Conservation (phyloP, 1,284 basidiomycete genomes). For the Ceratobasidium sp. region DNA sequence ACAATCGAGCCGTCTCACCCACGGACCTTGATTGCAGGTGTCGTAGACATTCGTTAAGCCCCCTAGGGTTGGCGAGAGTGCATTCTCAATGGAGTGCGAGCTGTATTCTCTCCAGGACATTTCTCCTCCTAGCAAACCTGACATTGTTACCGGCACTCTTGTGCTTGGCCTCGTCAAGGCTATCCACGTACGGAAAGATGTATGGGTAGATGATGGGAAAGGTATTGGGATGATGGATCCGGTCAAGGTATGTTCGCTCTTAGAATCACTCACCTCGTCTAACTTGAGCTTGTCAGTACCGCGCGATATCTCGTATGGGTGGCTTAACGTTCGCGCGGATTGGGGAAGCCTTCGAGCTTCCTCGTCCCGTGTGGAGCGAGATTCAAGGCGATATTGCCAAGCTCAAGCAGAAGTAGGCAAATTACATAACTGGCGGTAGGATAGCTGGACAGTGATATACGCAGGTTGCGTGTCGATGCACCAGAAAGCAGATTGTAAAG, state of each 20-base stretch:
- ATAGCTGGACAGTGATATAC: not conserved
- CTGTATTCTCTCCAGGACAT: slow-evolving; percentile 55
- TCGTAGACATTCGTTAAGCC: slow-evolving; percentile 67
- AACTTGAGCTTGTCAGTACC: slow-evolving; percentile 55
- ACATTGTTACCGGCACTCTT: slow-evolving; percentile 66
- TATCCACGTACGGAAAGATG: slow-evolving; percentile 70
- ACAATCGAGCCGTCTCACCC: not conserved
- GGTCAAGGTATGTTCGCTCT: slow-evolving; percentile 56
- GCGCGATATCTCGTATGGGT: slow-evolving; percentile 74
- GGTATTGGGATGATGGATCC: slow-evolving; percentile 69
- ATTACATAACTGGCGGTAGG: not conserved
- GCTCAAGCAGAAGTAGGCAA: slow-evolving; percentile 25
- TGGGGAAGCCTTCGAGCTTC: slow-evolving; percentile 69
- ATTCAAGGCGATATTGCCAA: slow-evolving; percentile 58
- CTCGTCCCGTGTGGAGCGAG: slow-evolving; percentile 69
- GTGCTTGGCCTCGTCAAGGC: slow-evolving; percentile 74
- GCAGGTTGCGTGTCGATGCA: not conserved
- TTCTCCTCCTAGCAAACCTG: slow-evolving; percentile 48
- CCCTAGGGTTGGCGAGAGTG: slow-evolving; percentile 77
- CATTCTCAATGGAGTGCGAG: slow-evolving; percentile 80
- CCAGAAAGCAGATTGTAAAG: slow-evolving; percentile 1
- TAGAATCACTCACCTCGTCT: not conserved
- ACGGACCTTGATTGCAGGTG: slow-evolving; percentile 43
- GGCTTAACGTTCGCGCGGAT: slow-evolving; percentile 70
- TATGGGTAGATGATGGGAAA: slow-evolving; percentile 60